Base-by-base conservation (phyloP, 1,284 basidiomycete species). In the Flammula alnicola region DNA sequence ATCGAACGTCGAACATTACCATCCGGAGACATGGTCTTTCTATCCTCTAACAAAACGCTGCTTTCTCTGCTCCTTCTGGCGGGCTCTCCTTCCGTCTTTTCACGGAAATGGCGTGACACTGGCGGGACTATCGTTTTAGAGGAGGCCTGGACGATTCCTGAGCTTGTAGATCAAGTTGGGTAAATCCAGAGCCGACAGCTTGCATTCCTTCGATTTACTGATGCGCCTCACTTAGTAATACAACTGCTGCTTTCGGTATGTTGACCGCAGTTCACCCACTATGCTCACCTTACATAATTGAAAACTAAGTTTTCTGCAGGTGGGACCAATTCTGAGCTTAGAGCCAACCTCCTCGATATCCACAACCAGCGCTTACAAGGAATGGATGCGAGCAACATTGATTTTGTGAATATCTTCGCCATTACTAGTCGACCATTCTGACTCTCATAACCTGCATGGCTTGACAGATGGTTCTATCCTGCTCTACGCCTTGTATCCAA, bases 381-480 rank as follows among this genome's bases (percentile, higher is more conserved):
- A 3, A 76, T 76, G 73, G 63, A 76, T 48, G 61, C 61, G 32
- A 70, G 65, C 32, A 64, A 67, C n/a, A 63, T 76, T 14, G 73
- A 76, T 44, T 75, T 67, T 55, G 67, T 71, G 36, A 38, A 64
- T 54, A 14, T 12, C 11, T 31, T 20, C 17, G n/a, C n/a, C n/a
- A n/a, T 3, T 8, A 31, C 22, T 16, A 23, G 26, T 0, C 14
- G n/a, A 19, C 10, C 27, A 36, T 10, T 12, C 27, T 35, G 11
- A 33, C 20, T 9, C 44, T 46, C 14, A 23, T 47, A 10, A 2
- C 14, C 33, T 36, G 27, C 30, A 11, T 36, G 10, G n/a, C n/a
- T n/a, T n/a, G 16, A 8, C 22, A 73, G 72, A 72, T 73, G 69
- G 69, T 75, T 22, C 43, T 75, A 19, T 76, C 73, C 2, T 75